Conservation (phyloP, 805 yeast species). For the Metschnikowia lochheadii region DNA sequence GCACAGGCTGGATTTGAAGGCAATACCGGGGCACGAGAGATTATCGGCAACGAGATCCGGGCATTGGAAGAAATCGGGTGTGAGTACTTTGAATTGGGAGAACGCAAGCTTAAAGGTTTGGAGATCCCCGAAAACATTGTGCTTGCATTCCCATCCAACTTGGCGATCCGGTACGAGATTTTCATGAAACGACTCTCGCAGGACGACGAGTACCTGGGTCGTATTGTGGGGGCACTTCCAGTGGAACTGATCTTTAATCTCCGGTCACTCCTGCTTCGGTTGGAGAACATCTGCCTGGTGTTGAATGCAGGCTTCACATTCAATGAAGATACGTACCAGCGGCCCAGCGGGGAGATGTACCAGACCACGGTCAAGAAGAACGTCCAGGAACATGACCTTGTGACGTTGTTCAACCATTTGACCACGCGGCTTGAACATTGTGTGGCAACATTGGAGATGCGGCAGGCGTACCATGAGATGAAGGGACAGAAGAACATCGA, state of each 20-base stretch:
- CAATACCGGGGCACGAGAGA: slow-evolving; percentile 44
- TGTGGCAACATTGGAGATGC: slow-evolving; percentile 33
- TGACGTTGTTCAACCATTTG: slow-evolving; percentile 57
- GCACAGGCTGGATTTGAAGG: slow-evolving; percentile 45
- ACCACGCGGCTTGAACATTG: slow-evolving; percentile 67
- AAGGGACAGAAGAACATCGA: slow-evolving; percentile 24
- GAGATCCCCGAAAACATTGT: slow-evolving; percentile 90
- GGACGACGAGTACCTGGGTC: slow-evolving; percentile 18
- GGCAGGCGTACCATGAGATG: slow-evolving; percentile 23
- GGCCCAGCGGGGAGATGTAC: slow-evolving; percentile 24
- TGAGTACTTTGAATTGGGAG: slow-evolving; percentile 68
- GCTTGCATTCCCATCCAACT: slow-evolving; percentile 63
- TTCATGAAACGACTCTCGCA: slow-evolving; percentile 26
- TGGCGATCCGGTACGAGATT: slow-evolving; percentile 56
- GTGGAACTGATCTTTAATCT: slow-evolving; percentile 48
- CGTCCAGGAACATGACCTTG: slow-evolving; percentile 40
- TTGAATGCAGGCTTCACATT: slow-evolving; percentile 40
- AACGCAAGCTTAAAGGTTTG: slow-evolving; percentile 84
- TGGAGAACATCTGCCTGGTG: slow-evolving; percentile 56
- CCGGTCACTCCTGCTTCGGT: slow-evolving; percentile 49
- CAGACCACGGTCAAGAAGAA: slow-evolving; percentile 17
- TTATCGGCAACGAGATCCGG: slow-evolving; percentile 61
- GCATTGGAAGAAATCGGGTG: slow-evolving; percentile 68
- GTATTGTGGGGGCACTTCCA: slow-evolving; percentile 37
- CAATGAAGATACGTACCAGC: slow-evolving; percentile 25